Percentiles rank a stretch among this genome's conserved stretches.
These are phyloP conservation scores for Cryptococcus neoformans DNA, from an alignment of 1,284 basidiomycete species.

Conservation along the genomic window DNA sequence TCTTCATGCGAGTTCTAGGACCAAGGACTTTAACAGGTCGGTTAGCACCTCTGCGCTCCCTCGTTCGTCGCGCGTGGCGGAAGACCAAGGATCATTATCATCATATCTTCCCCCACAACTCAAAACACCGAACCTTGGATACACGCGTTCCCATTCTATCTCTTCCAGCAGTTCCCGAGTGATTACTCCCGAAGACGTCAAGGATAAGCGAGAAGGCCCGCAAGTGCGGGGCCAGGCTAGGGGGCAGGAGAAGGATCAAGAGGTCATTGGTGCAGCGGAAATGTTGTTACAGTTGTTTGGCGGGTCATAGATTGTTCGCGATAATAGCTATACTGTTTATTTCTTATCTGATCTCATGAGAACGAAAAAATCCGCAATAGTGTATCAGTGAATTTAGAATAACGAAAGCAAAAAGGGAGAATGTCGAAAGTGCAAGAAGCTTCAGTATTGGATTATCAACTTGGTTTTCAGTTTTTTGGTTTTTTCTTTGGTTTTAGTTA, in stretches of 20 bases:
- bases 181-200: constrained; percentile 11
- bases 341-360: too few relatives aligned
- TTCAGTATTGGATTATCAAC: too few relatives aligned
- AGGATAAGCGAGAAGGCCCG: neutral
- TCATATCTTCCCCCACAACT: neutral
- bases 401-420: too few relatives aligned
- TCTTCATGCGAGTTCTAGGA: neutral
- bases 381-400: too few relatives aligned
- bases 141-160: constrained; percentile 9
- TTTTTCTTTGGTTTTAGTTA: too few relatives aligned
- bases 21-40: constrained; percentile 13
- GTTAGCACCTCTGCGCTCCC: constrained; percentile 3
- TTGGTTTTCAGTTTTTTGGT: too few relatives aligned
- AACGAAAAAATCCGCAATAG: too few relatives aligned
- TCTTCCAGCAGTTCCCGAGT: constrained; percentile 8
- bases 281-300: constrained; percentile 15
- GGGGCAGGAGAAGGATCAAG: constrained; percentile 6
- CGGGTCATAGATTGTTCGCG: neutral
- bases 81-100: neutral
- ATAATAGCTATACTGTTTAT: too few relatives aligned
- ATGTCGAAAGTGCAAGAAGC: too few relatives aligned
- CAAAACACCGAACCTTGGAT: constrained; percentile 1
- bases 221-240: neutral
- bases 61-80: neutral
- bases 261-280: constrained; percentile 14